Base-by-base conservation (phyloP, 768 basidiomycete genomes). In the Phylloporus arenicola region DNA sequence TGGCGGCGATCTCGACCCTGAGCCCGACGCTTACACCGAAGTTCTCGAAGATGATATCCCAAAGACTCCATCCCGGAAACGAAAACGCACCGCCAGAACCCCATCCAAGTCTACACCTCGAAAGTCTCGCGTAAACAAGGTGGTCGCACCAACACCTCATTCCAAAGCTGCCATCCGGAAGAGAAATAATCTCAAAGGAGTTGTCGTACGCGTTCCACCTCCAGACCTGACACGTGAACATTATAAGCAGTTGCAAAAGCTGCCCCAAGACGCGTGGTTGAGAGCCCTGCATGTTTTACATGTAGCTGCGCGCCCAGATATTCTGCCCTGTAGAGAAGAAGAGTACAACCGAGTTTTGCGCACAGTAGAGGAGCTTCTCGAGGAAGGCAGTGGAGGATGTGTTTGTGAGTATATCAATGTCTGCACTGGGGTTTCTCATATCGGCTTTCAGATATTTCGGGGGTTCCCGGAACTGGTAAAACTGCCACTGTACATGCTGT, bases 391-490 rank as follows among this genome's bases (percentile, higher is more conserved):
- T 35, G 95, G 95, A 2, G 95, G 95, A 16, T 99, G 96, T 68
- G 75, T 99, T 45, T 98, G 94, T 95, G 61, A 64, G 92, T 50
- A 41, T 14, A 47, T 40, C 39, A 4, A 6, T 45, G 29, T 31
- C 43, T 11, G 8, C 30, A 38, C 34, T 33, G 0, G 13, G 13
- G 6, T 17, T 48, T 54, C 40, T 55, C 22, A 57, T 45, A 13
- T 47, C 13, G 10, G 8, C 7, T 24, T 51, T 13, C 47, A 97
- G 94, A 98, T 68, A 96, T 98, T 43, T 93, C 94, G 7, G 95
- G 96, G 9, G 92, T 97, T 7, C 96, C 95, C n/a, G 95, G 96
- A 7, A 98, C 95, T 2, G 95, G 96, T 9, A 99, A 98, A 71
- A 99, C 96, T 1, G 96, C 96, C 0, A 98, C 96, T 0, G 93